Percentiles rank a stretch among this genome's conserved stretches.
Evolutionary conservation across 106 monocot species (phyloP).

Genomic region (Dendrobium officinale): DNA sequence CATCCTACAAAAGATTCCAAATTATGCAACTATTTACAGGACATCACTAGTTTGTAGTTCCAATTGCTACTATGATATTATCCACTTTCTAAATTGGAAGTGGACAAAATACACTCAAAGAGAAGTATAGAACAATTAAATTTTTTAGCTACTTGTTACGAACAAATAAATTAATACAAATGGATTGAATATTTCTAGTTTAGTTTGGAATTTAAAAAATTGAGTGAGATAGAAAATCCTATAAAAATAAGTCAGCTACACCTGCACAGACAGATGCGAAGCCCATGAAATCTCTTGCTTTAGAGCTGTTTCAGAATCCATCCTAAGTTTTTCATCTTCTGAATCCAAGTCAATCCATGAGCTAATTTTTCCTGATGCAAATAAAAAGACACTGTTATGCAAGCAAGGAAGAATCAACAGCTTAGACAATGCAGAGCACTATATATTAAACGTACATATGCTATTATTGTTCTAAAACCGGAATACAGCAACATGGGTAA

Average conservation of each 20-base stretch:
- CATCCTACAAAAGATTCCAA: neutral
- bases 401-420: neutral
- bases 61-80: neutral
- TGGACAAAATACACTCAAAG: neutral
- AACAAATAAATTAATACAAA: neutral
- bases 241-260: slow-evolving; percentile 6
- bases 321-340: slow-evolving; percentile 57
- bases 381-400: neutral
- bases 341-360: slow-evolving; percentile 95
- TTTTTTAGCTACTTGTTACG: neutral
- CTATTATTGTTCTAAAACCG: neutral
- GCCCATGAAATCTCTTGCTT: slow-evolving; percentile 98
- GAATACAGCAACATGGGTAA: neutral
- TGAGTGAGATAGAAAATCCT: neutral
- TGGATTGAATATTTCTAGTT: neutral
- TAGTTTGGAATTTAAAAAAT: neutral
- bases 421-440: neutral
- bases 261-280: slow-evolving; percentile 91
- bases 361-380: slow-evolving; percentile 70
- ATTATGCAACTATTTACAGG: neutral
- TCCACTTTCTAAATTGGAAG: neutral
- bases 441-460: neutral
- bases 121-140: neutral
- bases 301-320: slow-evolving; percentile 69
- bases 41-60: neutral